A percentile compares a stretch with the other conserved stretches of the same genome.
Conservation (phyloP, 768 basidiomycete species). For the Naematelia encephala region DNA sequence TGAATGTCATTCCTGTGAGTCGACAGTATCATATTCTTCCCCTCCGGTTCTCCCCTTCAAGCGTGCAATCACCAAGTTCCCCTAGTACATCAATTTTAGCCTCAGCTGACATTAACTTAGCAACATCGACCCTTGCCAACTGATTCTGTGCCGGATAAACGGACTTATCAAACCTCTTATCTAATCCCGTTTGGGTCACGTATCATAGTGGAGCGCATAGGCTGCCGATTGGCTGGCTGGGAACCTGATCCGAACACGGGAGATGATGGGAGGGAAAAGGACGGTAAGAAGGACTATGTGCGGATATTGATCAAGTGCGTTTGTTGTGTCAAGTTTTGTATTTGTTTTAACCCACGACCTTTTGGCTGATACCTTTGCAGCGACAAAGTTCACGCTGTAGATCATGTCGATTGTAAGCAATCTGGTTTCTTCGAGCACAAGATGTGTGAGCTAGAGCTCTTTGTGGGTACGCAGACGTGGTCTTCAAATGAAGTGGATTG, state of each 20-base stretch:
- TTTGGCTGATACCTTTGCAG: constrained; percentile 31
- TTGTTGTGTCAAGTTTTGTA: neutral
- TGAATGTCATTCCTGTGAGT: constrained; percentile 58
- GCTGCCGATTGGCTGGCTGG: constrained; percentile 51
- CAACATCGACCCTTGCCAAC: constrained; percentile 30
- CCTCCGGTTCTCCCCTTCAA: too few species aligned
- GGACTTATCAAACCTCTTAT: constrained; percentile 37
- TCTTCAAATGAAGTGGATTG: constrained; percentile 66
- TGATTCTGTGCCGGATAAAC: constrained; percentile 19
- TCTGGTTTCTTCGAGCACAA: constrained; percentile 53
- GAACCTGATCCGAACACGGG: constrained; percentile 41
- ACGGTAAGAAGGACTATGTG: constrained; percentile 56
- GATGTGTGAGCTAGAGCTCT: constrained; percentile 63
- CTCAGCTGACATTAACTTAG: constrained; percentile 15
- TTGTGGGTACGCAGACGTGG: constrained; percentile 70
- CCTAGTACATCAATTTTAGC: neutral
- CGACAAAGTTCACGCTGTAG: constrained; percentile 37
- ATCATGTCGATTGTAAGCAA: constrained; percentile 37
- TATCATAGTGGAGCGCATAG: constrained; percentile 66
- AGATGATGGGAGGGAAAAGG: constrained; percentile 51
- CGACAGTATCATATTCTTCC: neutral
- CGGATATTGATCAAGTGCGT: constrained; percentile 67
- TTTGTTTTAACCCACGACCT: neutral
- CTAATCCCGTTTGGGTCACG: constrained; percentile 72
- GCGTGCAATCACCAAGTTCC: neutral